phyloP scores from a whole-genome alignment of 177 flowering plant genomes.

The Vitis hybrid region DNA sequence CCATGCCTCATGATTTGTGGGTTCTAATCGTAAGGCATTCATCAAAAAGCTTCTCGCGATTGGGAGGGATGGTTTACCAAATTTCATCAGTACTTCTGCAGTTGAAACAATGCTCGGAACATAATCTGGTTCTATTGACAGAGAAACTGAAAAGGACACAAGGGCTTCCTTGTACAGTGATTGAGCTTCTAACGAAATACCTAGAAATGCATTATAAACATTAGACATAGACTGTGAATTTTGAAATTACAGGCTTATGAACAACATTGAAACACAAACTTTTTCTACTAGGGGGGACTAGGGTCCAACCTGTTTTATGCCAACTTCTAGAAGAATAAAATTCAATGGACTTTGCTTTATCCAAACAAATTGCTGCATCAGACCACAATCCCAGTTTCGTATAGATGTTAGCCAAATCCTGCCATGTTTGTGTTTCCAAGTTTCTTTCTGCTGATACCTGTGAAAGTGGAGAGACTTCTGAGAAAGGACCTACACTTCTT shows the following conservation, averaged over 20 bases:
- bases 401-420: slow-evolving; percentile 73
- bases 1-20: slow-evolving; percentile 91
- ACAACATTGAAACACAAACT: not conserved
- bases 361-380: slow-evolving; percentile 69
- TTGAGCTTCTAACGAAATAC: slow-evolving; percentile 59
- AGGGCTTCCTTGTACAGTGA: slow-evolving; percentile 75
- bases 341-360: slow-evolving; percentile 64
- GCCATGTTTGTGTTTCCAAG: slow-evolving; percentile 82
- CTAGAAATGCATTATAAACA: slow-evolving; percentile 35
- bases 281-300: not conserved
- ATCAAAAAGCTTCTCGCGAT: slow-evolving; percentile 80
- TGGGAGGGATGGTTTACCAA: slow-evolving; percentile 48
- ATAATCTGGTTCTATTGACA: slow-evolving; percentile 81
- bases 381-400: slow-evolving; percentile 52
- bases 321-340: slow-evolving; percentile 63
- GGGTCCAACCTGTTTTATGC: slow-evolving; percentile 68
- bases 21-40: slow-evolving; percentile 79
- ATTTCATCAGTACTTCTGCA: slow-evolving; percentile 59
- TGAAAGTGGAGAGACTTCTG: not conserved
- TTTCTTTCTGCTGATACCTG: slow-evolving; percentile 43
- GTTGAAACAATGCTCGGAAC: slow-evolving; percentile 83
- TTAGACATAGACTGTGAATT: not conserved
- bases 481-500: not conserved
- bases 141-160: slow-evolving; percentile 59
- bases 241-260: not conserved